phyloP scores from a whole-genome alignment of 768 basidiomycete species.

The Rhizopogon rudus region DNA sequence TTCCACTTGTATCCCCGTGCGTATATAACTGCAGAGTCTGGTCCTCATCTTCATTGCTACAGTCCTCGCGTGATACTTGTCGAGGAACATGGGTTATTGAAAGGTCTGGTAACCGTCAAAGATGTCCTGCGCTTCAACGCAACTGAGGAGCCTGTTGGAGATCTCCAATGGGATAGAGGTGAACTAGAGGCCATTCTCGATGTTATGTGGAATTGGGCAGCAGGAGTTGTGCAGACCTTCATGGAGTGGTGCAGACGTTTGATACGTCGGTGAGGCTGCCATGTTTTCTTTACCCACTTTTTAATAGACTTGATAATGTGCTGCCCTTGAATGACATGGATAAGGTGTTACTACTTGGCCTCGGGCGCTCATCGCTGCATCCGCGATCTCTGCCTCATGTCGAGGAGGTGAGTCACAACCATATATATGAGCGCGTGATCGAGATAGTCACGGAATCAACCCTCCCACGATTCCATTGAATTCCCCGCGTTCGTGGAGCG shows the following conservation, averaged over 20 bases:
- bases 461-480: no score
- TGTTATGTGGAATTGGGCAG: constrained; percentile 54
- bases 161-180: constrained; percentile 57
- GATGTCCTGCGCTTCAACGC: constrained; percentile 89
- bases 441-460: no score
- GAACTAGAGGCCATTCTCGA: constrained; percentile 63
- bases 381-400: no score
- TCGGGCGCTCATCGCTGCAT: no score
- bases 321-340: neutral
- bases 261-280: constrained; percentile 15
- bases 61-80: constrained; percentile 97
- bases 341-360: neutral
- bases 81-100: constrained; percentile 76
- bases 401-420: no score
- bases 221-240: constrained; percentile 29
- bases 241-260: constrained; percentile 21
- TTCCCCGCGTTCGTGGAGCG: no score
- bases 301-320: neutral
- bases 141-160: constrained; percentile 46
- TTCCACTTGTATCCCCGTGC: constrained; percentile 8
- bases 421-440: no score
- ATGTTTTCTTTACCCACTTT: neutral
- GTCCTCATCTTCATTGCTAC: neutral
- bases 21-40: neutral
- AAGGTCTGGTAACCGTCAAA: constrained; percentile 91